Evolutionary conservation across 345 rosid species (phyloP).

Genomic region (Euphorbia pulcherrima): DNA sequence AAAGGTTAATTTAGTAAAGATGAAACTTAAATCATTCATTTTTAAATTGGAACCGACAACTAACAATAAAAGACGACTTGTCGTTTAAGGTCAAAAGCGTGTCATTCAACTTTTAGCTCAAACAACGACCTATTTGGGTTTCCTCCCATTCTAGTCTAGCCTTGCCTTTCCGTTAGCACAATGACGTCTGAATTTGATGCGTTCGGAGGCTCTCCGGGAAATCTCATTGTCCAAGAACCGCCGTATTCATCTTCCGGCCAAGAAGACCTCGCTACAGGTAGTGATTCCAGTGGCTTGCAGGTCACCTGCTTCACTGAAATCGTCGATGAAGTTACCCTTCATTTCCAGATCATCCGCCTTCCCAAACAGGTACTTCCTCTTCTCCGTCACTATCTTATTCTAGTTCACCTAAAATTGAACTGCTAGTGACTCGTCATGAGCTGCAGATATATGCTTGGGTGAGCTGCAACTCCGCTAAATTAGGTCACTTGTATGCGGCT

Average conservation of each 20-base stretch:
- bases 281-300: conserved; percentile 27
- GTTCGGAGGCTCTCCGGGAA: background rate
- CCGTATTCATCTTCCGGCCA: conserved; percentile 6
- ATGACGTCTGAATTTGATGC: background rate
- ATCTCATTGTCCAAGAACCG: conserved; percentile 2
- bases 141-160: background rate
- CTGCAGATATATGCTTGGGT: conserved; percentile 77
- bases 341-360: conserved; percentile 71
- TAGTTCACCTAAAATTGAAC: background rate
- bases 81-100: too few relatives aligned
- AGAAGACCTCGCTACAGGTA: background rate
- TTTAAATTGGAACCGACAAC: too few relatives aligned
- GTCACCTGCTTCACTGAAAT: conserved; percentile 61
- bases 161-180: background rate
- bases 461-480: conserved; percentile 63
- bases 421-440: background rate
- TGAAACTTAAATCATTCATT: too few relatives aligned
- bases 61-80: too few relatives aligned
- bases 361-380: conserved; percentile 48
- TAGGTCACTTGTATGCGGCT: conserved; percentile 79
- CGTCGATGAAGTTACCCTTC: conserved; percentile 57
- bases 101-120: too few relatives aligned
- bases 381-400: background rate
- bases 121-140: too few relatives aligned
- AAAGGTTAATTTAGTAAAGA: too few relatives aligned